Evolutionary conservation across 495 filamentous ascomycete genomes (phyloP), one percentile per base, ranked within the genome.

Genomic region (Amniculicola lignicola): DNA sequence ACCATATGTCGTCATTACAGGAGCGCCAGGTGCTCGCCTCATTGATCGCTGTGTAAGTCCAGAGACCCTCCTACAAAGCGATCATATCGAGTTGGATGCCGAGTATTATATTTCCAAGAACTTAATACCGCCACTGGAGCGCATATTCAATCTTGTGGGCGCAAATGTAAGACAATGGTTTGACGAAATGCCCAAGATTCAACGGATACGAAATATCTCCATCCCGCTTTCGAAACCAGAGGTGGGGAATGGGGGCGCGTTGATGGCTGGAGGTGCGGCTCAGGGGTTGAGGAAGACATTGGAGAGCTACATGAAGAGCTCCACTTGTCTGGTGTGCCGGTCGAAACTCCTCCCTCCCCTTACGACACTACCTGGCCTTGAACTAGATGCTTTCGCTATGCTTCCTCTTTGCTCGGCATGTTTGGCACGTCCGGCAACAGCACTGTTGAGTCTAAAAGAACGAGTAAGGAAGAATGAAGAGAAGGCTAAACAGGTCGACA

Each of bases 61-160:
- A 0, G 89, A 96, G 67, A 79, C 79, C 19, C 77, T 97, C n/a
- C 73, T 97, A 1, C 72, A 81, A 31, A 85, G 86, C 53, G 80
- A 85, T 18, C 79, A 88, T 51, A 75, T 84, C n/a, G 83, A 89
- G 58, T 77, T 98, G n/a, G 93, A 98, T 64, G 81, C 91, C 0
- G 90, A 96, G 63, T 98, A 98, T 70, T 98, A 98, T 70, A 97
- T 97, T 61, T 79, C 79, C 6, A 97, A 96, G 75, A 96, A 96
- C 64, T 64, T 98, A 21, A 93, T 98, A 43, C 94, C 94, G 16
- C 93, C 93, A 2, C 77, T 98, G 2, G 93, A 95, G 70, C 82
- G 93, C 12, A 97, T 98, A 47, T 97, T 98, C 77, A 96, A 94
- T 67, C 82, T 98, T 11, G 89, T 97, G 22, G 93, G 93, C 25